phyloP scores from a whole-genome alignment of 176 grass and related monocot species.

The Carex littledalei region DNA sequence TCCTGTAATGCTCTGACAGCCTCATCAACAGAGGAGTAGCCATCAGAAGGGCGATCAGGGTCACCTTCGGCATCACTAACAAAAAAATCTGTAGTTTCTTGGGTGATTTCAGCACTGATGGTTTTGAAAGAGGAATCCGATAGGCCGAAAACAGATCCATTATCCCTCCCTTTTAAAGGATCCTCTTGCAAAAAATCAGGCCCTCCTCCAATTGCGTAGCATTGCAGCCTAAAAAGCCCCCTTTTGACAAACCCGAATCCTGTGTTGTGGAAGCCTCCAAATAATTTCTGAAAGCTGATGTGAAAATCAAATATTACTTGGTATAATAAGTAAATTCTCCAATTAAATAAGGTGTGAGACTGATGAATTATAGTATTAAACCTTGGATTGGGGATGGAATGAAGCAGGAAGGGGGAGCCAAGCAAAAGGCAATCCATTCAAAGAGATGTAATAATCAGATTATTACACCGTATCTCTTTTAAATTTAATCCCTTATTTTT shows the following conservation, averaged over 20 bases:
- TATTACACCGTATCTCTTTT: background rate
- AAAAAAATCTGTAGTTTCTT: constrained; percentile 79
- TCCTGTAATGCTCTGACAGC: constrained; percentile 50
- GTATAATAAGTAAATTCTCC: background rate
- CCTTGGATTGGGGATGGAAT: constrained; percentile 37
- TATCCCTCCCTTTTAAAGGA: constrained; percentile 38
- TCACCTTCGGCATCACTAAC: constrained; percentile 78
- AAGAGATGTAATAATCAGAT: constrained; percentile 9
- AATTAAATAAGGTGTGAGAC: background rate
- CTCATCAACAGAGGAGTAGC: constrained; percentile 75
- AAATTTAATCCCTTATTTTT: constrained; percentile 21
- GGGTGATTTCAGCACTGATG: constrained; percentile 75
- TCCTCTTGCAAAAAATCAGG: constrained; percentile 24
- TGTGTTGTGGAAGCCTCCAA: constrained; percentile 32
- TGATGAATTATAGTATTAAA: constrained; percentile 6
- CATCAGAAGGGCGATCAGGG: constrained; percentile 63
- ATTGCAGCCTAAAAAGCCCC: constrained; percentile 45
- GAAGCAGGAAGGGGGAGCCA: constrained; percentile 35
- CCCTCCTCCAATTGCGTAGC: constrained; percentile 38
- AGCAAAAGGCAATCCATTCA: constrained; percentile 69
- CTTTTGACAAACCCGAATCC: constrained; percentile 55
- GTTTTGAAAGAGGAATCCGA: constrained; percentile 44
- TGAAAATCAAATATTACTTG: background rate
- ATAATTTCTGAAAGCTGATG: constrained; percentile 49
- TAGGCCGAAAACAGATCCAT: constrained; percentile 49